phyloP scores from a whole-genome alignment of 176 grass and related monocot species.

The Otatea glauca region DNA sequence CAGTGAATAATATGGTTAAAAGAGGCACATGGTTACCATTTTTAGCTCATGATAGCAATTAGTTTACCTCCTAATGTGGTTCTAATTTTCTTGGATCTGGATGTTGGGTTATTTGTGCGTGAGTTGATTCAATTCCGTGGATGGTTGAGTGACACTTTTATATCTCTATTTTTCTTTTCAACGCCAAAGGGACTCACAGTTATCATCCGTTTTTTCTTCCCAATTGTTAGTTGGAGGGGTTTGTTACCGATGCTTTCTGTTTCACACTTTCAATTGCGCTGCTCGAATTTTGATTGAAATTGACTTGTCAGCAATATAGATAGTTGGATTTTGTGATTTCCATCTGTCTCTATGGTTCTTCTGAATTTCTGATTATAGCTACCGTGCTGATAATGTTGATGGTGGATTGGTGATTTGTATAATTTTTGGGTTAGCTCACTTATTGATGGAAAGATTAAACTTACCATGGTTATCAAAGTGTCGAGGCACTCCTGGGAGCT shows the following conservation, averaged over 20 bases:
- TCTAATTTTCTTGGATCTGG: conserved; percentile 14
- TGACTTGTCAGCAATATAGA: not conserved
- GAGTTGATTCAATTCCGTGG: conserved; percentile 21
- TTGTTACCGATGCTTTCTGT: not conserved
- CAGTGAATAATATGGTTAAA: conserved; percentile 19
- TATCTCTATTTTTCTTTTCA: not conserved
- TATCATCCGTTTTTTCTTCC: conserved; percentile 4
- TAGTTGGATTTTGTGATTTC: not conserved
- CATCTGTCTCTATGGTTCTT: not conserved
- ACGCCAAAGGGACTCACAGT: not conserved
- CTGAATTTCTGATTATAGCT: conserved; percentile 15
- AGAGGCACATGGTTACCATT: not conserved
- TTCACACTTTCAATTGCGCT: conserved; percentile 13
- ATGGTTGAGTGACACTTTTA: conserved; percentile 6
- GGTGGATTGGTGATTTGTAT: not conserved
- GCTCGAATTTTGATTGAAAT: conserved; percentile 6
- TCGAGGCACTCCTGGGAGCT: no score
- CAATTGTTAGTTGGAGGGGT: conserved; percentile 23
- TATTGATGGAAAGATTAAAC: conserved; percentile 13
- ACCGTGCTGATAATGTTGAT: not conserved
- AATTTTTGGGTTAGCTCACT: conserved; percentile 14
- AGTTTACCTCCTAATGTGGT: conserved; percentile 13
- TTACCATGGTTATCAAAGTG: not conserved
- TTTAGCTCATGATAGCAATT: conserved; percentile 26
- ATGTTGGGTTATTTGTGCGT: not conserved